Conservation (phyloP, 2,329 filamentous ascomycete species). For the Myotisia sp. region DNA sequence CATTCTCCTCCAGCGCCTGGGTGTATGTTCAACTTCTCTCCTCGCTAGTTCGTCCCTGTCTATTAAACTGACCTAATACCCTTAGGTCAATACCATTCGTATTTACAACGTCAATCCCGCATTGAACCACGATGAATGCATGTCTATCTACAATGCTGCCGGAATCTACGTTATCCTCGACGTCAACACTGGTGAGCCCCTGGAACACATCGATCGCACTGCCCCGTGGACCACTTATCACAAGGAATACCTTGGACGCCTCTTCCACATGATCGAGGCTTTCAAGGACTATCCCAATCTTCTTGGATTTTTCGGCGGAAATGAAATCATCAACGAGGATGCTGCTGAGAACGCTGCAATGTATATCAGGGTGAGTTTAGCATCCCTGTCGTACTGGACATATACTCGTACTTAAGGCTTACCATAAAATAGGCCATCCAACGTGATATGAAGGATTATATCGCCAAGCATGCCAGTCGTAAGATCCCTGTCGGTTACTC, state of each 20-base stretch:
- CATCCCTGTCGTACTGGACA: too few species aligned
- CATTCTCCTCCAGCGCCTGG: conserved; percentile 47
- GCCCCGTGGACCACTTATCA: conserved; percentile 43
- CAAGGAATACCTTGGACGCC: conserved; percentile 40
- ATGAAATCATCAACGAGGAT: conserved; percentile 53
- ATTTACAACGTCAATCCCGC: conserved; percentile 49
- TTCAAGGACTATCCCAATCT: conserved; percentile 54
- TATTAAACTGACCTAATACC: conserved; percentile 1
- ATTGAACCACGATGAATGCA: conserved; percentile 47
- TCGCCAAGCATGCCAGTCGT: conserved; percentile 42
- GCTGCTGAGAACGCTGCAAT: conserved; percentile 40
- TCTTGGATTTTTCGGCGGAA: conserved; percentile 52
- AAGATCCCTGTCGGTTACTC: conserved; percentile 54
- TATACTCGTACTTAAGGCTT: background rate
- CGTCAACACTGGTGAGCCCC: conserved; percentile 47
- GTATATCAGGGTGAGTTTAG: conserved; percentile 40
- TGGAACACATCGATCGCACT: conserved; percentile 42
- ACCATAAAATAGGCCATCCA: conserved; percentile 42
- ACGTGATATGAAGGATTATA: conserved; percentile 55
- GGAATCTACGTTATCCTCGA: conserved; percentile 54
- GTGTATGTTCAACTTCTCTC: conserved; percentile 27
- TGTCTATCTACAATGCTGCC: conserved; percentile 50
- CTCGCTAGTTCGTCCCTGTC: background rate
- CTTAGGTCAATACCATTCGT: conserved; percentile 46
- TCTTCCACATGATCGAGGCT: conserved; percentile 50